Percentiles rank a stretch among this genome's conserved stretches.
phyloP scores from a whole-genome alignment of 441 rosid genomes.

The Jatropha podagrica region DNA sequence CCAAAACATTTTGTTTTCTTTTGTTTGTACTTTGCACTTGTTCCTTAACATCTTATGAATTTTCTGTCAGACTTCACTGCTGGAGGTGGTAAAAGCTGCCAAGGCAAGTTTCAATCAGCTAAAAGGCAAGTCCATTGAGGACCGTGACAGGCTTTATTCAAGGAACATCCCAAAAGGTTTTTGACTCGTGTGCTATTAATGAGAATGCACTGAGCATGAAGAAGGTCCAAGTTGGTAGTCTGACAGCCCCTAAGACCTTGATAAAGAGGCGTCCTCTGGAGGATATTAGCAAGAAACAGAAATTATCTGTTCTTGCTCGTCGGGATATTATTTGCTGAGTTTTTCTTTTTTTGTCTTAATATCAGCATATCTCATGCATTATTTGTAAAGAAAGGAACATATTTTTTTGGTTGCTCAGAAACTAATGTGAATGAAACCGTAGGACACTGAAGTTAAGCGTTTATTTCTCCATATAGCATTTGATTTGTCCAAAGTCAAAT shows the following conservation, averaged over 20 bases:
- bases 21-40: background rate
- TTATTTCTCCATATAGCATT: too few species aligned
- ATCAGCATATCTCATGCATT: conserved; percentile 28
- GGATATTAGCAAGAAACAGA: conserved; percentile 26
- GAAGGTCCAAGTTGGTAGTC: conserved; percentile 19
- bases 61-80: conserved; percentile 24
- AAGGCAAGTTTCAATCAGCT: conserved; percentile 12
- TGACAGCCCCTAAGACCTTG: conserved; percentile 28
- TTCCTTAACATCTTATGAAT: background rate
- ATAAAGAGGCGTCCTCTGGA: conserved; percentile 32
- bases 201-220: conserved; percentile 31
- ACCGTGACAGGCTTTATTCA: conserved; percentile 7
- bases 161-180: conserved; percentile 26
- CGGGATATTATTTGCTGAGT: background rate
- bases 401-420: too few species aligned
- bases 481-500: too few species aligned
- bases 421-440: too few species aligned
- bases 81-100: conserved; percentile 15
- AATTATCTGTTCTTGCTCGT: background rate
- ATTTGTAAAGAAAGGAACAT: too few species aligned
- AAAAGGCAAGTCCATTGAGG: background rate
- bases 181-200: conserved; percentile 21
- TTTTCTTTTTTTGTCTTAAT: background rate
- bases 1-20: background rate
- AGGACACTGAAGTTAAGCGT: too few species aligned